Evolutionary conservation across 2,329 filamentous ascomycete genomes (phyloP).

Genomic region (Pseudogymnoascus sp.): DNA sequence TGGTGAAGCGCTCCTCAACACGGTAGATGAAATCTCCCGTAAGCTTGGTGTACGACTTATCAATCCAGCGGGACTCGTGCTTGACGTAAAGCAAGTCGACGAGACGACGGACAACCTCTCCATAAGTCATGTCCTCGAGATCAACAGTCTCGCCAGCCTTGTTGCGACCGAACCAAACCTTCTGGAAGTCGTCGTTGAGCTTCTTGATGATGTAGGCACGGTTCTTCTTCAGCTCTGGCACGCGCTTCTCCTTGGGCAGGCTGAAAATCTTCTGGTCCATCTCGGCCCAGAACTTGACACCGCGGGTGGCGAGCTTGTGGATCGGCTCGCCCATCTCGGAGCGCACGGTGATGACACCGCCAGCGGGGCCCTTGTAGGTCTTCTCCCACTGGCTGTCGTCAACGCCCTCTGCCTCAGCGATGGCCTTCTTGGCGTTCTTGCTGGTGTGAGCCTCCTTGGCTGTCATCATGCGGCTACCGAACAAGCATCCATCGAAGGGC

Average conservation of each 20-base stretch:
- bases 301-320: constrained; percentile 94
- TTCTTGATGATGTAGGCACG: constrained; percentile 90
- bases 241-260: constrained; percentile 87
- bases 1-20: constrained; percentile 90
- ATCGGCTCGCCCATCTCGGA: constrained; percentile 99
- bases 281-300: constrained; percentile 94
- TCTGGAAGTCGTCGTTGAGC: constrained; percentile 92
- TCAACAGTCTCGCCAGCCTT: constrained; percentile 72
- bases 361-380: constrained; percentile 83
- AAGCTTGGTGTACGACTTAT: constrained; percentile 70
- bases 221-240: constrained; percentile 80
- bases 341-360: constrained; percentile 90
- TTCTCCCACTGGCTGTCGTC: constrained; percentile 82
- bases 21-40: constrained; percentile 95
- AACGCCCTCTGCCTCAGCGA: constrained; percentile 75
- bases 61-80: constrained; percentile 87
- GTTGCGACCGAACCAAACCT: constrained; percentile 92
- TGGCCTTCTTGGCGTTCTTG: constrained; percentile 79
- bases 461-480: constrained; percentile 91
- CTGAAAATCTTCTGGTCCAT: constrained; percentile 99
- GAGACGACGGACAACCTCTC: constrained; percentile 77
- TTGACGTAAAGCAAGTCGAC: constrained; percentile 87
- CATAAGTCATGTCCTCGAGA: constrained; percentile 92
- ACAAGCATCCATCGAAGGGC: constrained; percentile 88
- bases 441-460: constrained; percentile 88